These are phyloP conservation scores for Gossypium mustelinum DNA, from an alignment of 345 rosid genomes.

Conservation along the genomic window DNA sequence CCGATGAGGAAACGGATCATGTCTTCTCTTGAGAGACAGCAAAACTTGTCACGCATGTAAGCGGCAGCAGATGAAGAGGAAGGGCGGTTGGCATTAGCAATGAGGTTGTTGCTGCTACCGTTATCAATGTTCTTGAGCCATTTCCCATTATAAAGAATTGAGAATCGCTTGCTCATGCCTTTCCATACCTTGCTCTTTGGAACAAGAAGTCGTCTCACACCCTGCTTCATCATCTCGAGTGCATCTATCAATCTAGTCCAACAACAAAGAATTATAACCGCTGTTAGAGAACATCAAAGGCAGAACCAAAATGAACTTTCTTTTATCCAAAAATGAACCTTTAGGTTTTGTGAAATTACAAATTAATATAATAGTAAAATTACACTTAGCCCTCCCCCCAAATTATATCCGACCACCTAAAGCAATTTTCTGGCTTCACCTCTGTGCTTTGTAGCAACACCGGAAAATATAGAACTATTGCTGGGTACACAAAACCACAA, in stretches of 20 bases:
- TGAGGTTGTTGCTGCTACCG: conserved; percentile 52
- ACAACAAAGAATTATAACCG: background rate
- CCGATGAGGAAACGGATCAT: conserved; percentile 86
- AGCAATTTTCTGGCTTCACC: too few relatives aligned
- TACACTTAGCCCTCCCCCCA: too few relatives aligned
- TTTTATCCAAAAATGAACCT: background rate
- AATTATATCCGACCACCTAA: too few relatives aligned
- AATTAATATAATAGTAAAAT: too few relatives aligned
- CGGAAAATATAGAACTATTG: too few relatives aligned
- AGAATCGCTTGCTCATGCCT: conserved; percentile 97
- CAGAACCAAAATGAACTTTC: background rate
- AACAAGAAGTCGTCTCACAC: conserved; percentile 84
- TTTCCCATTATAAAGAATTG: conserved; percentile 53
- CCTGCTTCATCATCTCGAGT: conserved; percentile 98
- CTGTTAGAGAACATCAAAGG: background rate
- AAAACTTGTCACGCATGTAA: conserved; percentile 58
- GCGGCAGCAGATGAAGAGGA: conserved; percentile 54
- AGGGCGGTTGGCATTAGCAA: conserved; percentile 41
- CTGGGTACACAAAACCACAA: too few relatives aligned
- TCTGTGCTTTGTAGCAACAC: too few relatives aligned
- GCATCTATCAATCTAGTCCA: conserved; percentile 79
- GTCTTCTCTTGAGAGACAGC: conserved; percentile 97
- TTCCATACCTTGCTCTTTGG: conserved; percentile 72
- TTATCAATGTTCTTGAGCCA: conserved; percentile 86
- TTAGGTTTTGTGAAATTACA: too few relatives aligned